These are phyloP conservation scores for Euclidium syriacum DNA, from an alignment of 345 rosid species.

Conservation along the genomic window DNA sequence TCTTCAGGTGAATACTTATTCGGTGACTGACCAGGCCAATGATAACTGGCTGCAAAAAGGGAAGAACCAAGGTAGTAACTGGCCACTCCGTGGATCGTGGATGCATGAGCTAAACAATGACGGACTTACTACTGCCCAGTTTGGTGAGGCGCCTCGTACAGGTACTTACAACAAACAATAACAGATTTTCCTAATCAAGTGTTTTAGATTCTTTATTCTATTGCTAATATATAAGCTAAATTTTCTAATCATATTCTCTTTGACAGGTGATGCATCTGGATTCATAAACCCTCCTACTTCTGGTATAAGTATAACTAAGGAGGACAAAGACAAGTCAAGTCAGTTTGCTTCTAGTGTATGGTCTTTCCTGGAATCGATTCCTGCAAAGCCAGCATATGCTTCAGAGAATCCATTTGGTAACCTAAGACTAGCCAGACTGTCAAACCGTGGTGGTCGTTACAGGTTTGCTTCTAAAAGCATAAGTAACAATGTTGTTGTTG, in stretches of 20 bases:
- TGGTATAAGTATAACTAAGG: neutral
- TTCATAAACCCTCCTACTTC: slow-evolving; percentile 4
- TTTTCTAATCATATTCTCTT: neutral
- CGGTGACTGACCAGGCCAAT: slow-evolving; percentile 7
- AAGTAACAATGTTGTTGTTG: neutral
- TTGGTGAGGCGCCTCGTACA: neutral
- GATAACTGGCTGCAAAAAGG: slow-evolving; percentile 24
- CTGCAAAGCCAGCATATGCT: slow-evolving; percentile 80
- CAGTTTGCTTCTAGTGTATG: slow-evolving; percentile 63
- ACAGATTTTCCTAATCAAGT: neutral
- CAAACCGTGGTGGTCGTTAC: slow-evolving; percentile 62
- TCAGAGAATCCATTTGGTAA: slow-evolving; percentile 55
- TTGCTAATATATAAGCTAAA: neutral
- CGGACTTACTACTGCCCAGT: neutral
- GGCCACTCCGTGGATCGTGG: slow-evolving; percentile 37
- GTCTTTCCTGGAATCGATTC: slow-evolving; percentile 80
- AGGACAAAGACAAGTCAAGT: slow-evolving; percentile 29
- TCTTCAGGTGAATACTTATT: slow-evolving; percentile 5
- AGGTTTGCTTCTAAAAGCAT: slow-evolving; percentile 32
- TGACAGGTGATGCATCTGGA: slow-evolving; percentile 19
- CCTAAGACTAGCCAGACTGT: slow-evolving; percentile 58
- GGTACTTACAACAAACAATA: neutral
- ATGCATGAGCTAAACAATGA: slow-evolving; percentile 34
- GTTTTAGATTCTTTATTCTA: neutral
- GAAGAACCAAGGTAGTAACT: slow-evolving; percentile 29